A percentile compares a stretch with the other conserved stretches of the same genome.
Conservation (phyloP, 345 rosid genomes). For the Boechera stricta region DNA sequence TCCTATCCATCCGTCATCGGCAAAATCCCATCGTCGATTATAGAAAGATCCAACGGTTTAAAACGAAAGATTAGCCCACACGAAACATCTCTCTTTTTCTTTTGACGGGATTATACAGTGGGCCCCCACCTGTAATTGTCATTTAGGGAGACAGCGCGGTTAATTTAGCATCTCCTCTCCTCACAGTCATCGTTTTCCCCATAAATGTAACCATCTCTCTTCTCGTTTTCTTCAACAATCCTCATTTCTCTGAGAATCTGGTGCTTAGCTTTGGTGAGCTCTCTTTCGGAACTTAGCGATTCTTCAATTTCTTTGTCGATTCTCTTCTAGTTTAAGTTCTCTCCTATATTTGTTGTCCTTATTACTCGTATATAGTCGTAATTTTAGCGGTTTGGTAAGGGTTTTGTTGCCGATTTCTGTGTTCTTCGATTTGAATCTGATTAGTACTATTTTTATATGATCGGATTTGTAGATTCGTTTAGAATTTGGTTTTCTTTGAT, state of each 20-base stretch:
- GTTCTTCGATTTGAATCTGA: not conserved
- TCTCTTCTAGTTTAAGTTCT: not conserved
- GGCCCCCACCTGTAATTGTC: conserved; percentile 45
- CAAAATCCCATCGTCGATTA: not conserved
- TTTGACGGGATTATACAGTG: conserved; percentile 27
- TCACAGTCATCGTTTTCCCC: conserved; percentile 38
- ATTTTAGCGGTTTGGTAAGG: not conserved
- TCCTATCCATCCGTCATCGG: conserved; percentile 43
- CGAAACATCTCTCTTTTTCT: conserved; percentile 29
- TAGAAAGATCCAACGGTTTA: conserved; percentile 15
- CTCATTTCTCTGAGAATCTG: conserved; percentile 36
- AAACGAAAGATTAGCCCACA: conserved; percentile 19
- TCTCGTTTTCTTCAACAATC: conserved; percentile 27
- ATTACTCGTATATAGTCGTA: no score
- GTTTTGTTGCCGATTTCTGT: conserved; percentile 1
- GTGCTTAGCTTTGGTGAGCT: conserved; percentile 39
- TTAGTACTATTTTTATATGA: not conserved
- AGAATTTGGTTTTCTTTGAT: not conserved
- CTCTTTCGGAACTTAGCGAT: not conserved
- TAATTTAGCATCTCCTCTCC: conserved; percentile 28
- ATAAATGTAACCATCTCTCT: conserved; percentile 40
- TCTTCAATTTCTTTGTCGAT: not conserved
- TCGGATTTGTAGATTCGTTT: conserved; percentile 1
- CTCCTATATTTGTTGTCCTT: no score
- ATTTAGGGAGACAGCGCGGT: conserved; percentile 19